Percentiles rank a stretch among this genome's conserved stretches.
phyloP scores from a whole-genome alignment of 352 stramenopile genomes.

The Pythium phragmiticola region DNA sequence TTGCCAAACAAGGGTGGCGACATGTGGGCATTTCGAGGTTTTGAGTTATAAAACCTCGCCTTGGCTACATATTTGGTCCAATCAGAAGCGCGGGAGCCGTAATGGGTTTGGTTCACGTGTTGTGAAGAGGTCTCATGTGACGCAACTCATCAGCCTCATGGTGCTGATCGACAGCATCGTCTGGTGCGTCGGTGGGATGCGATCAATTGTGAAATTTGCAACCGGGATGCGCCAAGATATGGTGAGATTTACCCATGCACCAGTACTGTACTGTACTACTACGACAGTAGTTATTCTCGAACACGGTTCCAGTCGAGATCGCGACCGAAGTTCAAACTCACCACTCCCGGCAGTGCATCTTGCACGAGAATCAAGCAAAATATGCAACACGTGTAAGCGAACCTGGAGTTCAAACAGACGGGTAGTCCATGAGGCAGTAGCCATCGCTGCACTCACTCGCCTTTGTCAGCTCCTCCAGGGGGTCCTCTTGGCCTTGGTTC shows the following conservation, averaged over 20 bases:
- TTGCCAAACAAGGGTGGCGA: conserved; percentile 4
- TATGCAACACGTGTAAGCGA: conserved; percentile 18
- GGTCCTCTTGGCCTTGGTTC: conserved; percentile 28
- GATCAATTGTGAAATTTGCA: not conserved
- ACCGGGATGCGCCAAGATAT: not conserved
- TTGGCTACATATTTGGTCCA: conserved; percentile 15
- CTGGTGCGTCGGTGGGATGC: too few relatives aligned
- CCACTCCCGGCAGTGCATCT: not conserved
- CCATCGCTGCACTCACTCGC: conserved; percentile 84
- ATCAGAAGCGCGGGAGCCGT: conserved; percentile 2
- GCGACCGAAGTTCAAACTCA: not conserved
- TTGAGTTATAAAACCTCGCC: conserved; percentile 19
- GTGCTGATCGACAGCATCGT: too few relatives aligned
- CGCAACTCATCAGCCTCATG: too few relatives aligned
- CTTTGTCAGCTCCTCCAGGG: conserved; percentile 59
- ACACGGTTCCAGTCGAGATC: too few relatives aligned
- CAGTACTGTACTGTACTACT: not conserved
- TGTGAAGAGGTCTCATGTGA: not conserved
- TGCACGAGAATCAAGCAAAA: not conserved
- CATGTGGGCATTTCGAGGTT: conserved; percentile 11
- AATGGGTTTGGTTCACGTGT: not conserved
- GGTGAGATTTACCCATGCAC: not conserved
- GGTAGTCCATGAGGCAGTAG: conserved; percentile 70
- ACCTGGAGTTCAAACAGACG: conserved; percentile 42
- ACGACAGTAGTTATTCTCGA: too few relatives aligned